phyloP scores from a whole-genome alignment of 257 asterid genomes.

The Solanum arcanum region DNA sequence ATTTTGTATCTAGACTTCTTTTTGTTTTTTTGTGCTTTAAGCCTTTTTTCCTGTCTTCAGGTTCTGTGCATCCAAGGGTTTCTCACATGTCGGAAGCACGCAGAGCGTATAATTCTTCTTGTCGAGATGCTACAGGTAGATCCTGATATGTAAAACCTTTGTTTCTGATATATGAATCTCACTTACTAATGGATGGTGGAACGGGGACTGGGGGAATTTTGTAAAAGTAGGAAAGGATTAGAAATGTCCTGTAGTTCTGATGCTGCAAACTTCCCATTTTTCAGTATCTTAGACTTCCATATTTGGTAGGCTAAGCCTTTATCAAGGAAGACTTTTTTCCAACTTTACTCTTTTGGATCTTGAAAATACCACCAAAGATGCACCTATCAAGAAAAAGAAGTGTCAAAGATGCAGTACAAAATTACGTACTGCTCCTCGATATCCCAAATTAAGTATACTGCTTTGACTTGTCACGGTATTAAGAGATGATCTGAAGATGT shows the following conservation, averaged over 20 bases:
- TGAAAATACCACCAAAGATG: not conserved
- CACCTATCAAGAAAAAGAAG: not conserved
- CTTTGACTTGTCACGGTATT: not conserved
- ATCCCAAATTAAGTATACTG: not conserved
- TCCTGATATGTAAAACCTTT: not conserved
- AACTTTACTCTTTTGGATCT: not conserved
- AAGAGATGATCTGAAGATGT: not conserved
- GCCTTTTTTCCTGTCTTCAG: conserved; percentile 11
- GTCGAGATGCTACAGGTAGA: conserved; percentile 94
- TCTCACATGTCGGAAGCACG: conserved; percentile 90
- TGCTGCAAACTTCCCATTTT: not conserved
- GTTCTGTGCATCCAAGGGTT: conserved; percentile 92
- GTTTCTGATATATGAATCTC: not conserved
- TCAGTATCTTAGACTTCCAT: not conserved
- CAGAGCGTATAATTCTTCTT: conserved; percentile 95
- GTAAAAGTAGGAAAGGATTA: not conserved
- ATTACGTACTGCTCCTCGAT: not conserved
- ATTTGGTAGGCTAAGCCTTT: not conserved
- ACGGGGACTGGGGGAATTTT: not conserved
- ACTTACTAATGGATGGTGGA: not conserved
- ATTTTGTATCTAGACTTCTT: not conserved
- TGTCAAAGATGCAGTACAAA: not conserved
- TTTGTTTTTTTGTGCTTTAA: not conserved
- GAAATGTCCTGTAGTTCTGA: not conserved
- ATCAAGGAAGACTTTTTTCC: not conserved